phyloP scores from a whole-genome alignment of 805 yeast species.

The Cyberlindnera japonica region DNA sequence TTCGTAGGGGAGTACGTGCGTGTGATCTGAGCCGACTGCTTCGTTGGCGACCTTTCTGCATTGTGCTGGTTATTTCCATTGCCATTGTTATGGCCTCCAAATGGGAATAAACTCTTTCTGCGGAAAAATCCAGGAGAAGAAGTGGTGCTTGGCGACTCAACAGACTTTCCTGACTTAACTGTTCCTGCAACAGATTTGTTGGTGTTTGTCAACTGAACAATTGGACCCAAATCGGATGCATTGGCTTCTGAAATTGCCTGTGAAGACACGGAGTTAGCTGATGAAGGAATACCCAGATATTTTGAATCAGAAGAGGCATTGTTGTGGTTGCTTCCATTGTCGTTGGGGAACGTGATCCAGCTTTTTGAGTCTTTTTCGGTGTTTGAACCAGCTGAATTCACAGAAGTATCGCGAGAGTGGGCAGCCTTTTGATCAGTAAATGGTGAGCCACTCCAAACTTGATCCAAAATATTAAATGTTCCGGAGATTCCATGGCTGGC shows the following conservation, averaged over 20 bases:
- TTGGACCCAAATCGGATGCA: conserved; percentile 9
- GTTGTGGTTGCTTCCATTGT: too few species aligned
- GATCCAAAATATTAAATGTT: conserved; percentile 13
- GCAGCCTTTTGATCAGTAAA: conserved; percentile 1
- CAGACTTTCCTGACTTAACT: conserved; percentile 16
- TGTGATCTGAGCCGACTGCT: conserved; percentile 6
- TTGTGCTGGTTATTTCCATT: neutral
- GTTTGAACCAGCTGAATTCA: conserved; percentile 8
- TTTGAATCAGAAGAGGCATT: too few species aligned
- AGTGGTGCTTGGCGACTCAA: conserved; percentile 17
- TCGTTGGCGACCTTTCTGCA: conserved; percentile 21
- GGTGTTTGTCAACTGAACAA: conserved; percentile 20
- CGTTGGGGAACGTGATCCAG: conserved; percentile 19
- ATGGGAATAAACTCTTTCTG: conserved; percentile 18
- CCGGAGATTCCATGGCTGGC: conserved; percentile 1
- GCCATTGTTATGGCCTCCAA: neutral
- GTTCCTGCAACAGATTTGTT: conserved; percentile 16
- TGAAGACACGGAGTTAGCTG: conserved; percentile 14
- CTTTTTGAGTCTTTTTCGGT: conserved; percentile 17
- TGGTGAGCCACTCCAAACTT: conserved; percentile 18
- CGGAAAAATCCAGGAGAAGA: conserved; percentile 36
- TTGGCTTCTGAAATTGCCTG: conserved; percentile 12
- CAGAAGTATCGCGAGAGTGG: conserved; percentile 18
- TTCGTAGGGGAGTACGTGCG: conserved; percentile 15
- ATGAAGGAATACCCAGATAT: conserved; percentile 6